Base-by-base conservation (phyloP, 2,329 filamentous ascomycete species). In the Bipolaris gigantea region DNA sequence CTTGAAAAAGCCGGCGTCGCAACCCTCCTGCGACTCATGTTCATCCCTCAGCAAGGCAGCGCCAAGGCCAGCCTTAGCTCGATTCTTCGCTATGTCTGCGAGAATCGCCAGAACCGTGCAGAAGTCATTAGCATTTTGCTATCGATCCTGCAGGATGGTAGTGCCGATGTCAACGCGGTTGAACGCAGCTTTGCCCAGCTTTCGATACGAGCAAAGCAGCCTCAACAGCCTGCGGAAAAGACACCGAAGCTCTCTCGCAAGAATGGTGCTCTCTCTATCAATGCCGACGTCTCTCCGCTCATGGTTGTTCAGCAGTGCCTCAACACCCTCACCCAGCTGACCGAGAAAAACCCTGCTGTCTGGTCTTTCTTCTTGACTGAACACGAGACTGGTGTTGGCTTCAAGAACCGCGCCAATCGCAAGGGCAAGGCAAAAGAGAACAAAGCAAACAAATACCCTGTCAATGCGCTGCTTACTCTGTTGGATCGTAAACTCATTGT, bases 1-100 rank as follows among this genome's bases (percentile, higher is more conserved):
- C 84, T 99, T 27, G 94, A 99, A 75, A 97, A 96, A 76, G 84
- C 92, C 42, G 94, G 95, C 23, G 88, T 99, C 61, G 94, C 95
- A 23, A 97, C 94, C n/a, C 80, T 99, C 32, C 82, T 99, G 39
- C 90, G 95, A n/a, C 83, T 99, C 9, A 97, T 99, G 93, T 99
- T 99, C 73, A 92, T 97, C 65, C 89, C 90, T 43, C 90, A 97
- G 62, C 90, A 93, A 60, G 90, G 90, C 19, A 94, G 90, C 57
- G 88, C 94, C 44, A 90, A 92, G 62, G 85, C 83, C 57, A 89
- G 91, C 55, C 81, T 99, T 48, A 93, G 94, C 71, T 87, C 88
- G 50, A 90, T 99, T 48, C 86, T 99, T 47, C 86, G 90, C 58
- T 91, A 96, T 62, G 88, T 97, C 23, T 97, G 92, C 70, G 89